These are phyloP conservation scores for Erysimum cheiranthoides DNA, from an alignment of 345 rosid genomes.

Conservation along the genomic window DNA sequence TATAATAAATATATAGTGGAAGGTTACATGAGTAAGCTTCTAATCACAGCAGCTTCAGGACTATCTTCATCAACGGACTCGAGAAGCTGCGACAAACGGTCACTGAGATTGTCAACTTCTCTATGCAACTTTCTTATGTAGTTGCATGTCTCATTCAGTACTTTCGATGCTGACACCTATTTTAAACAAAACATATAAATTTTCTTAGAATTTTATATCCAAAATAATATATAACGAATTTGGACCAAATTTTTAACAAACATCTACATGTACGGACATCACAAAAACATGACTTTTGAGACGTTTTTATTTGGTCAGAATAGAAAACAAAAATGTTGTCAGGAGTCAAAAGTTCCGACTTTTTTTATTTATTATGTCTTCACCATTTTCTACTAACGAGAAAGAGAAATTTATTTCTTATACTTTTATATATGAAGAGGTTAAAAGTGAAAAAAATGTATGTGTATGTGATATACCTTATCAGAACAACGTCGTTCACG, in stretches of 20 bases:
- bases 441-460: conserved; percentile 5
- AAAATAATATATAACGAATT: no score
- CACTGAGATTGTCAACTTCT: conserved; percentile 77
- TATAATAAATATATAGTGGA: conserved; percentile 9
- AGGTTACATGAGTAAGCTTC: conserved; percentile 72
- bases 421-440: neutral
- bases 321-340: conserved; percentile 38
- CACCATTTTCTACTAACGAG: neutral
- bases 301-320: conserved; percentile 14
- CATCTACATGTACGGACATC: conserved; percentile 10
- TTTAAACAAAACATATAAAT: no score
- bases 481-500: conserved; percentile 68
- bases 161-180: conserved; percentile 74
- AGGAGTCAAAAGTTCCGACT: conserved; percentile 48
- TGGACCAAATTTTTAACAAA: neutral
- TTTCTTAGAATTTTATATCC: no score
- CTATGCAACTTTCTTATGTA: conserved; percentile 70
- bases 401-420: neutral
- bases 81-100: conserved; percentile 69
- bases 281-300: conserved; percentile 6
- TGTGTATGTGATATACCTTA: conserved; percentile 53
- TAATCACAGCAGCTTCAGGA: conserved; percentile 75
- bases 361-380: conserved; percentile 15
- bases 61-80: conserved; percentile 67
- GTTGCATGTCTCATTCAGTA: conserved; percentile 83